A percentile compares a stretch with the other conserved stretches of the same genome.
Evolutionary conservation across 148 eudicot genomes (phyloP).

Genomic region (Amaranthus hypochondriacus): DNA sequence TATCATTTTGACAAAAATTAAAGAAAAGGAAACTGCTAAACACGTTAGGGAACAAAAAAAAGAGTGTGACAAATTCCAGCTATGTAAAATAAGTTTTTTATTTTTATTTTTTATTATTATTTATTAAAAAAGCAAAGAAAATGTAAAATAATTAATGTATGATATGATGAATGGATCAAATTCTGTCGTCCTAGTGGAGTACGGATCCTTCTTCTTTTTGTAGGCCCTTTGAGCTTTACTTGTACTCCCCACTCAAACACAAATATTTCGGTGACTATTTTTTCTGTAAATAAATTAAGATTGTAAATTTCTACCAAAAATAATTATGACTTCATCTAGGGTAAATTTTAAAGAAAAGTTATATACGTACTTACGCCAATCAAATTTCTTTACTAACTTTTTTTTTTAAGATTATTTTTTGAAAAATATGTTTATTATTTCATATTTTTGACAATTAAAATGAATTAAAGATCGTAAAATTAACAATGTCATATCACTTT

Average conservation of each 20-base stretch:
- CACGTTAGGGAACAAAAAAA: constrained; percentile 1
- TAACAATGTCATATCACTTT: too few species aligned
- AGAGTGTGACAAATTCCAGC: constrained; percentile 10
- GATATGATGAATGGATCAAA: not conserved
- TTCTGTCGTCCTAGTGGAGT: constrained; percentile 16
- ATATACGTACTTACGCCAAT: too few species aligned
- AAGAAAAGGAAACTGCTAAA: not conserved
- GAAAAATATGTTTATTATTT: too few species aligned
- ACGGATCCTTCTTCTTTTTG: not conserved
- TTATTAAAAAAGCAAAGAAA: not conserved
- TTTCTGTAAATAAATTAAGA: too few species aligned
- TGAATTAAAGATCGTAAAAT: too few species aligned
- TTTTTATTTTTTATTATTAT: not conserved
- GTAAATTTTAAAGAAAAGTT: too few species aligned
- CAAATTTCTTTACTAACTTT: too few species aligned
- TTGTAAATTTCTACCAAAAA: too few species aligned
- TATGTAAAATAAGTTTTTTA: not conserved
- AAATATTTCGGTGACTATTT: not conserved
- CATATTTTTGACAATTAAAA: too few species aligned
- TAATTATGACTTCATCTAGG: too few species aligned
- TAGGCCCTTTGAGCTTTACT: not conserved
- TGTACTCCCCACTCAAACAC: not conserved
- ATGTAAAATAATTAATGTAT: not conserved
- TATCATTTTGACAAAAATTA: not conserved
- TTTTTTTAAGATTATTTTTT: too few species aligned